These are phyloP conservation scores for Thielaviopsis musarum DNA, from an alignment of 2,329 filamentous ascomycete species.

Conservation along the genomic window DNA sequence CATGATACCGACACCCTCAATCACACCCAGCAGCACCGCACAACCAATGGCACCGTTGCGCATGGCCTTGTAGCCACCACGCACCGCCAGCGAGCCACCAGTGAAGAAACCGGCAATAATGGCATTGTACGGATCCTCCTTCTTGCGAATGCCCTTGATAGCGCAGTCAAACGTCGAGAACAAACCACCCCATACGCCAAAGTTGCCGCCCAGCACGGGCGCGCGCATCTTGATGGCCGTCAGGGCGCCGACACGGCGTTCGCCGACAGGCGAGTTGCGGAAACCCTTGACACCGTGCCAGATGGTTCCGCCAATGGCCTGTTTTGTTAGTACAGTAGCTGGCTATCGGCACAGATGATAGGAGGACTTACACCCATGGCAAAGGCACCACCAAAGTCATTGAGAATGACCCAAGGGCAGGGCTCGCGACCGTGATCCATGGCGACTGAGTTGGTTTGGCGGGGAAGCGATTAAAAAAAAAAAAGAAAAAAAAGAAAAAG, in stretches of 20 bases:
- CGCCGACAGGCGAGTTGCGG: constrained; percentile 77
- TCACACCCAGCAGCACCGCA: constrained; percentile 82
- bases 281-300: constrained; percentile 97
- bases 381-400: constrained; percentile 95
- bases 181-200: constrained; percentile 91
- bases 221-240: constrained; percentile 96
- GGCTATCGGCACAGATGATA: constrained; percentile 13
- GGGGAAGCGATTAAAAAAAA: too few relatives aligned
- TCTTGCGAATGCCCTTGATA: constrained; percentile 83
- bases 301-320: constrained; percentile 66
- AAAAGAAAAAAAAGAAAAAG: background rate
- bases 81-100: constrained; percentile 75
- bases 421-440: constrained; percentile 97
- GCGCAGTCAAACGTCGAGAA: constrained; percentile 96
- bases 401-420: constrained; percentile 90
- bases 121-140: constrained; percentile 96
- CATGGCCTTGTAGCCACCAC: constrained; percentile 81
- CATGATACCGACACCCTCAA: constrained; percentile 92
- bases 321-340: constrained; percentile 12
- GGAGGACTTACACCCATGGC: constrained; percentile 66
- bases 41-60: constrained; percentile 94
- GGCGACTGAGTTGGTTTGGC: constrained; percentile 7
- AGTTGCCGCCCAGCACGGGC: constrained; percentile 92
- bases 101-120: constrained; percentile 98
- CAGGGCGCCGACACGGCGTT: constrained; percentile 86